Evolutionary conservation across 2,329 filamentous ascomycete species (phyloP).

Genomic region (Epichloe elymi): DNA sequence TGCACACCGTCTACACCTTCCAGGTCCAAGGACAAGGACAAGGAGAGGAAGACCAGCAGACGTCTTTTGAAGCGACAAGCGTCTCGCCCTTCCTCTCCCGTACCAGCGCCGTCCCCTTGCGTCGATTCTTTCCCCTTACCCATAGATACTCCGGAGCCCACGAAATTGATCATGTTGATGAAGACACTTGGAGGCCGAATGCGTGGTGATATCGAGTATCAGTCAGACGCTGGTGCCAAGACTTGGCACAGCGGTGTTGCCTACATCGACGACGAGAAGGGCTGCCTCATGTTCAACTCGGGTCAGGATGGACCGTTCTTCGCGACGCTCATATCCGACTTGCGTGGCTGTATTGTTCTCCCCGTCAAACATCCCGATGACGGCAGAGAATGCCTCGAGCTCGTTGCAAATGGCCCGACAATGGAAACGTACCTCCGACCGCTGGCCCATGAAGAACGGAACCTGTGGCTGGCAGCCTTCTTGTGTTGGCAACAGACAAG

Average conservation of each 20-base stretch:
- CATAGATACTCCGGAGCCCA: slow-evolving; percentile 52
- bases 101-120: slow-evolving; percentile 39
- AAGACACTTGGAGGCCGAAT: slow-evolving; percentile 65
- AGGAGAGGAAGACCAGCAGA: slow-evolving; percentile 33
- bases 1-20: slow-evolving; percentile 10
- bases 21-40: slow-evolving; percentile 12
- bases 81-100: slow-evolving; percentile 45
- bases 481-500: slow-evolving; percentile 71
- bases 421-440: slow-evolving; percentile 54
- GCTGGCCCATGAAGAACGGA: slow-evolving; percentile 50
- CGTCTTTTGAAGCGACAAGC: slow-evolving; percentile 42
- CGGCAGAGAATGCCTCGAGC: slow-evolving; percentile 37
- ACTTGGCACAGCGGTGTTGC: slow-evolving; percentile 60
- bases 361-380: slow-evolving; percentile 35
- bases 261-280: slow-evolving; percentile 65
- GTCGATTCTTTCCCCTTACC: slow-evolving; percentile 48
- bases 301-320: slow-evolving; percentile 53
- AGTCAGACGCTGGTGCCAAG: slow-evolving; percentile 39
- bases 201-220: slow-evolving; percentile 66
- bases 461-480: slow-evolving; percentile 68
- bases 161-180: slow-evolving; percentile 63
- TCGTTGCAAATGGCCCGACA: slow-evolving; percentile 37
- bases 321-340: slow-evolving; percentile 54
- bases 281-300: slow-evolving; percentile 61
- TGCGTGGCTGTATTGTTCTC: slow-evolving; percentile 60